Conservation (phyloP, 192 early-diverging fungal species). For the Backusella macrospora region DNA sequence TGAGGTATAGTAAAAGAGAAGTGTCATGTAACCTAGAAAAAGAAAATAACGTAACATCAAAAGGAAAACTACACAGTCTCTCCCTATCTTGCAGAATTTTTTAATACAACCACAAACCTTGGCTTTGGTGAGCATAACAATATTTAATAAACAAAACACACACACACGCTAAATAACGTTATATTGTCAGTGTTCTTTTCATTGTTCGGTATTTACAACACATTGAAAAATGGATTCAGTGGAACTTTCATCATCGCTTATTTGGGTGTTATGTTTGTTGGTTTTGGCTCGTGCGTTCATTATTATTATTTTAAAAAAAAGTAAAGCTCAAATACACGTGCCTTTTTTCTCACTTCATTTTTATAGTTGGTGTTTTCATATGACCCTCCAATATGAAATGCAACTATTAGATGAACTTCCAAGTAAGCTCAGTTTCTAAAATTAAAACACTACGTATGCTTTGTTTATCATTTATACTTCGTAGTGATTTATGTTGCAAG, state of each 20-base stretch:
- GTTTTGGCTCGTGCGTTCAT: slow-evolving; percentile 65
- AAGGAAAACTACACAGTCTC: slow-evolving; percentile 75
- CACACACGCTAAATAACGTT: background rate
- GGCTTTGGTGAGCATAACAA: slow-evolving; percentile 48
- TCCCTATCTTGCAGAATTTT: slow-evolving; percentile 77
- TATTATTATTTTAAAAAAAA: too few species aligned
- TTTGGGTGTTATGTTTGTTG: slow-evolving; percentile 63
- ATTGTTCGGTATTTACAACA: slow-evolving; percentile 60
- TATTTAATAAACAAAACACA: background rate
- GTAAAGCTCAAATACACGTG: too few species aligned
- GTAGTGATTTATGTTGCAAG: slow-evolving; percentile 63
- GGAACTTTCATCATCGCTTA: slow-evolving; percentile 61
- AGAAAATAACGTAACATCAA: background rate
- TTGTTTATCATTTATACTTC: background rate
- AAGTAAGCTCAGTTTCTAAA: slow-evolving; percentile 44
- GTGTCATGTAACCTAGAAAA: background rate
- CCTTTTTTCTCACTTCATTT: slow-evolving; percentile 2
- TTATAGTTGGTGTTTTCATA: slow-evolving; percentile 70
- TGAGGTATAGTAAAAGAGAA: slow-evolving; percentile 52
- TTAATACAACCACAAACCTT: slow-evolving; percentile 75
- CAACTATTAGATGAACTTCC: slow-evolving; percentile 84
- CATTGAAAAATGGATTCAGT: slow-evolving; percentile 49
- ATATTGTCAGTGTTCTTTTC: slow-evolving; percentile 51
- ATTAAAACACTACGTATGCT: background rate
- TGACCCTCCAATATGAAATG: slow-evolving; percentile 70